Base-by-base conservation (phyloP, 2,329 filamentous ascomycete species). In the Penicillium hesseltinei region DNA sequence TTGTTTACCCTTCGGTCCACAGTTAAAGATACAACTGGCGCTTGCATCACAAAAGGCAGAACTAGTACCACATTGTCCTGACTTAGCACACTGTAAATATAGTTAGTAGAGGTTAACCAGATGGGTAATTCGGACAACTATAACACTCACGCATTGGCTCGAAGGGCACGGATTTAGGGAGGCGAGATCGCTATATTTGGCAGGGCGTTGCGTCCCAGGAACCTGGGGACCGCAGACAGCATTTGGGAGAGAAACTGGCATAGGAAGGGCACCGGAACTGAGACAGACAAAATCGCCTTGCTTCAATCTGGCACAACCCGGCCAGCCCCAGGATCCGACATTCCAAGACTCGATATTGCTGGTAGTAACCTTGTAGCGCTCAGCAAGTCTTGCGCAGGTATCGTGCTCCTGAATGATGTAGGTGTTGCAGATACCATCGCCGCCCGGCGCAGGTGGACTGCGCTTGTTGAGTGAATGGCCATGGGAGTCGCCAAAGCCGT, bases 181-280 rank as follows among this genome's bases (percentile, higher is more conserved):
- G 21, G 40, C 49, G 4, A 66, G 15, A 19, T 70, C 63, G 0
- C 62, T 71, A n/a, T 70, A 73, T 13, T 69, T 63, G 0, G 64
- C 17, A 0, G 78, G 74, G 11, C 62, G 46, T 10, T 62, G 48
- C 0, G 78, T 80, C 0, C 77, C 76, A 5, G 73, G 72, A 0
- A 75, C 70, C 44, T 75, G 71, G 1, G 81, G 81, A 0, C 82
- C 81, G 62, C 81, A 82, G 0, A 73, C 59, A 13, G 76, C 75
- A 46, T 75, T 73, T 1, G 65, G 29, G 2, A 78, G 60, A 2
- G 68, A 56, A 1, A 73, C 67, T 1, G 79, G 80, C 66, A 81
- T 72, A 0, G 78, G 77, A 6, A 77, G 70, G 1, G 55, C 59
- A 4, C 79, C 79, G 0, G 62, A 59, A 56, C 75, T 77, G 0